These are phyloP conservation scores for Aspergillus bertholletiae DNA, from an alignment of 495 filamentous ascomycete species.

Conservation along the genomic window DNA sequence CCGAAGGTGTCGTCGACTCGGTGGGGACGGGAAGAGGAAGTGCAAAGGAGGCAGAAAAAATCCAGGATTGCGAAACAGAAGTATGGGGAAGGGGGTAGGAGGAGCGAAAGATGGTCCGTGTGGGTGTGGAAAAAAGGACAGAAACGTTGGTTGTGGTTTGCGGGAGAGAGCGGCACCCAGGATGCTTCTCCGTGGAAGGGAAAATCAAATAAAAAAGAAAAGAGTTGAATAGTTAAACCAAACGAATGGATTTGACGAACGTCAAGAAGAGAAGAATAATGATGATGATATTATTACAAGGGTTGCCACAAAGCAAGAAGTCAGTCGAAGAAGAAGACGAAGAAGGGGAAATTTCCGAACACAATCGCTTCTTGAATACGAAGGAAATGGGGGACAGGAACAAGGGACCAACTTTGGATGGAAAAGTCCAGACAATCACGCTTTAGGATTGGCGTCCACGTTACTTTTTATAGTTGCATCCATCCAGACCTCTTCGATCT, in stretches of 20 bases:
- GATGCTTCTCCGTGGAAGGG: no score
- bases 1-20: background rate
- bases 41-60: background rate
- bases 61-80: background rate
- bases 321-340: no score
- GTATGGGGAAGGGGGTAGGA: background rate
- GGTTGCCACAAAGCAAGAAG: no score
- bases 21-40: background rate
- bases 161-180: background rate
- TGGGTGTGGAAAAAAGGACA: background rate
- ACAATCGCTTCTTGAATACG: no score
- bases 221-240: background rate
- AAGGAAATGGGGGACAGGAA: background rate
- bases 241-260: conserved; percentile 1
- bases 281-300: no score
- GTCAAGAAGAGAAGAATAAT: no score
- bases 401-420: conserved; percentile 5
- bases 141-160: background rate
- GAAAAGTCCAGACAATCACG: conserved; percentile 7
- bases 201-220: background rate
- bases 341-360: no score
- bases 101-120: background rate
- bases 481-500: background rate
- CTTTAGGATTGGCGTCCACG: conserved; percentile 12
- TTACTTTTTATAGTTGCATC: conserved; percentile 14